These are phyloP conservation scores for Xylaria sp. DNA, from an alignment of 2,329 filamentous ascomycete genomes.

Conservation along the genomic window DNA sequence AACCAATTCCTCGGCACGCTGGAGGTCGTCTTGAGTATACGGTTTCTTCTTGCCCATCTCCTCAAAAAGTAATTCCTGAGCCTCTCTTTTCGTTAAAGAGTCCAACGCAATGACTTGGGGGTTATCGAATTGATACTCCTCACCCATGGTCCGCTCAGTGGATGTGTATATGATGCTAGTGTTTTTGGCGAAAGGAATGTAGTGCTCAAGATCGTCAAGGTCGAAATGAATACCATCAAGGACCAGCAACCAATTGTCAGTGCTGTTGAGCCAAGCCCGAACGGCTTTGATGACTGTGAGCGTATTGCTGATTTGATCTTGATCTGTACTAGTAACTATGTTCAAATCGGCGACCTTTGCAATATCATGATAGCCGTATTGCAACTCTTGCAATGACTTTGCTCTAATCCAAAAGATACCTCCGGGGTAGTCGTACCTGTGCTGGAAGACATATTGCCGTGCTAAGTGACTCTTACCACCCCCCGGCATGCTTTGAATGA, in stretches of 20 bases:
- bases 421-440: slow-evolving; percentile 69
- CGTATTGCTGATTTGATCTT: slow-evolving; percentile 54
- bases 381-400: slow-evolving; percentile 67
- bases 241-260: slow-evolving; percentile 73
- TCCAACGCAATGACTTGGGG: slow-evolving; percentile 67
- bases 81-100: slow-evolving; percentile 66
- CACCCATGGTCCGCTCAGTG: slow-evolving; percentile 67
- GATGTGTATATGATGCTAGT: slow-evolving; percentile 77
- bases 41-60: slow-evolving; percentile 70
- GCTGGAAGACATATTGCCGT: slow-evolving; percentile 72
- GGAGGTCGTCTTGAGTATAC: slow-evolving; percentile 63
- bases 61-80: slow-evolving; percentile 69
- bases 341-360: slow-evolving; percentile 66
- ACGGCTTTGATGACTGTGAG: slow-evolving; percentile 67
- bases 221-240: slow-evolving; percentile 75
- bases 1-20: slow-evolving; percentile 70
- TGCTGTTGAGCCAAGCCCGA: slow-evolving; percentile 69
- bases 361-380: slow-evolving; percentile 74
- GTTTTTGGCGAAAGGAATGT: slow-evolving; percentile 72
- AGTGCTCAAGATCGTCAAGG: slow-evolving; percentile 65
- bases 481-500: slow-evolving; percentile 73
- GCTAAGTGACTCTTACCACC: slow-evolving; percentile 77
- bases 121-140: slow-evolving; percentile 69
- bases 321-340: slow-evolving; percentile 55
- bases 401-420: slow-evolving; percentile 78